Evolutionary conservation across 441 rosid genomes (phyloP), one percentile per base, ranked within the genome.

Genomic region (Arabidopsis lyrata): DNA sequence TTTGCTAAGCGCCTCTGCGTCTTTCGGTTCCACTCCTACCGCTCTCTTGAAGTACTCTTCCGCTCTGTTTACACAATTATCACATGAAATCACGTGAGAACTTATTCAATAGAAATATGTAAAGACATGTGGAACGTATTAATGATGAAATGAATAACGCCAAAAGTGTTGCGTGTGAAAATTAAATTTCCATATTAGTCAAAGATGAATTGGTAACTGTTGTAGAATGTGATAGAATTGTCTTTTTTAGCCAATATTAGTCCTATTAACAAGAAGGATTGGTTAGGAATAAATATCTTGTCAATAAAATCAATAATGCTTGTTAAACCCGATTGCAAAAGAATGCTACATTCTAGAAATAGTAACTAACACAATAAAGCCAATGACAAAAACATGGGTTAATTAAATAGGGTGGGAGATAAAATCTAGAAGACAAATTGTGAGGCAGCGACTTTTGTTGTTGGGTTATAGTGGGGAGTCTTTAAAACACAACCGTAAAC

Each of bases 41-140:
- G 96, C 97, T 82, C 77, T 80, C 78, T 90, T 94, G 71, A 94
- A 94, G 75, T 84, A 87, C 60, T 81, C 86, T 70, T 94, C 96
- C 39, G 98, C 96, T 66, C 98, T 93, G 87, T 75, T 78, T 8
- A 24, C 39, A 44, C 52, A 55, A 24, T n/a, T n/a, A 32, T 39
- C 54, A 63, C 2, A 53, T 60, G 49, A 22, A 68, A 66, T 48
- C 66, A 66, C 60, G 66, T 57, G 44, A 73, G 66, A 59, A 48
- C 15, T 47, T 16, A 56, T 58, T 66, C 54, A 50, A 6, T 24
- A 20, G 68, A 41, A 6, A 44, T 24, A 31, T 5, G 29, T 8
- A 14, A 14, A 50, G 16, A 31, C 50, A 60, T 18, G 47, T 44
- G 74, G 14, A 75, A 68, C 5, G 47, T 34, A 53, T 68, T 31